Conservation (phyloP, 1,284 basidiomycete genomes). For the Earliella scabrosa region DNA sequence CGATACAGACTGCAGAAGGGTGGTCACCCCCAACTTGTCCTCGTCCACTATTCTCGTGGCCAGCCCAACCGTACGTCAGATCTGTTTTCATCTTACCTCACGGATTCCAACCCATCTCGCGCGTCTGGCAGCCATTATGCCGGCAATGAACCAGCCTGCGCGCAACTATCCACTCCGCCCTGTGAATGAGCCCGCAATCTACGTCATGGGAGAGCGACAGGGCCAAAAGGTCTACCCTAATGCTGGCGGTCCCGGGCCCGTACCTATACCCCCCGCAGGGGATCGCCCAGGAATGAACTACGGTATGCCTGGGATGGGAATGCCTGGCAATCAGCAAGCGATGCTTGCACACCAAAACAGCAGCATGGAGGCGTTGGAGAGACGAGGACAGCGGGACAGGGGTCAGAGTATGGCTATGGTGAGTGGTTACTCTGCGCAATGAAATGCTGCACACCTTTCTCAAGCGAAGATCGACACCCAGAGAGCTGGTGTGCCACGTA, state of each 20-base stretch:
- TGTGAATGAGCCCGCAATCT: slow-evolving; percentile 66
- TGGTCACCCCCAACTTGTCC: slow-evolving; percentile 66
- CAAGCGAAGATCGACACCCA: not conserved
- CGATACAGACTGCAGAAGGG: slow-evolving; percentile 74
- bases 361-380: slow-evolving; percentile 70
- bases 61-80: slow-evolving; percentile 56
- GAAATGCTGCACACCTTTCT: too few species aligned
- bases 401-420: slow-evolving; percentile 36
- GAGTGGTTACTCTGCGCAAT: too few species aligned
- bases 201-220: slow-evolving; percentile 67
- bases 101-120: slow-evolving; percentile 5
- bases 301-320: slow-evolving; percentile 9
- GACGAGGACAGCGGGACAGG: slow-evolving; percentile 50
- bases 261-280: slow-evolving; percentile 10
- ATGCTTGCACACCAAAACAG: slow-evolving; percentile 73
- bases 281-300: slow-evolving; percentile 14
- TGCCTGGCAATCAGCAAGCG: slow-evolving; percentile 50
- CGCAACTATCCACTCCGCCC: slow-evolving; percentile 71
- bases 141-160: slow-evolving; percentile 59
- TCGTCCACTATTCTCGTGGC: slow-evolving; percentile 75
- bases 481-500: slow-evolving; percentile 34
- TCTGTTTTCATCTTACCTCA: not conserved
- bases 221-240: slow-evolving; percentile 62
- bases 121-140: slow-evolving; percentile 53
- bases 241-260: slow-evolving; percentile 8